Conservation (phyloP, 2,329 filamentous ascomycete species). For the Fusarium subglutinans region DNA sequence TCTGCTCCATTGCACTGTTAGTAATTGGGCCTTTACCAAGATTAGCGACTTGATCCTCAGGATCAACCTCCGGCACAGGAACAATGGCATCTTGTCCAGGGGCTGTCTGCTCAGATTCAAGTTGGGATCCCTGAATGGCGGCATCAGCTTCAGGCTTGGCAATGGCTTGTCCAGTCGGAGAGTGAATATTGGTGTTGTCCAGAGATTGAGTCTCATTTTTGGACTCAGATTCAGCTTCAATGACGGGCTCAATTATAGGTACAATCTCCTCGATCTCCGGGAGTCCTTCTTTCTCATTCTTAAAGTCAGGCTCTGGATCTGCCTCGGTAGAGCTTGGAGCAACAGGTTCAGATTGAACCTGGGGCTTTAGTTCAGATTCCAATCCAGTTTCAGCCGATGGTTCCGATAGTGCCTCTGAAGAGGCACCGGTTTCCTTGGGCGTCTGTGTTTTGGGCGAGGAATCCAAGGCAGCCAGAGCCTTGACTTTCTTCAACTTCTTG, state of each 20-base stretch:
- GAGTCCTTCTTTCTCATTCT: conserved; percentile 36
- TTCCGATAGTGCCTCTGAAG: conserved; percentile 21
- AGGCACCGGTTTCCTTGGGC: conserved; percentile 25
- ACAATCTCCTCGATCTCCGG: conserved; percentile 38
- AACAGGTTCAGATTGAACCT: conserved; percentile 18
- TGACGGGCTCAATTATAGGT: conserved; percentile 41
- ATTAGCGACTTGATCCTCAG: conserved; percentile 19
- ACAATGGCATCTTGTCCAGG: conserved; percentile 31
- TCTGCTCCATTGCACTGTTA: conserved; percentile 25
- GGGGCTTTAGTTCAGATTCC: conserved; percentile 25
- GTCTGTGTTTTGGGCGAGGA: conserved; percentile 27
- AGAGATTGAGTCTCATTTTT: conserved; percentile 39
- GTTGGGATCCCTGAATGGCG: conserved; percentile 11
- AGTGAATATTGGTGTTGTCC: conserved; percentile 22
- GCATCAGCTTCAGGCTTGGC: conserved; percentile 26
- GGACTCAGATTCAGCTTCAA: conserved; percentile 43
- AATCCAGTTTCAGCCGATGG: conserved; percentile 30
- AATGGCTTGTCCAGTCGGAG: conserved; percentile 23
- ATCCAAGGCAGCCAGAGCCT: conserved; percentile 33
- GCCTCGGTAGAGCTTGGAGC: conserved; percentile 10
- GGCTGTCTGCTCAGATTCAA: conserved; percentile 25
- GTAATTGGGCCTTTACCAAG: conserved; percentile 12
- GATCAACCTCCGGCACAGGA: conserved; percentile 32
- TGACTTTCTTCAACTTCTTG: conserved; percentile 39
- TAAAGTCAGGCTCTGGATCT: conserved; percentile 27